Conservation (phyloP, 1,139 yeast genomes). For the Hyphopichia burtonii region DNA sequence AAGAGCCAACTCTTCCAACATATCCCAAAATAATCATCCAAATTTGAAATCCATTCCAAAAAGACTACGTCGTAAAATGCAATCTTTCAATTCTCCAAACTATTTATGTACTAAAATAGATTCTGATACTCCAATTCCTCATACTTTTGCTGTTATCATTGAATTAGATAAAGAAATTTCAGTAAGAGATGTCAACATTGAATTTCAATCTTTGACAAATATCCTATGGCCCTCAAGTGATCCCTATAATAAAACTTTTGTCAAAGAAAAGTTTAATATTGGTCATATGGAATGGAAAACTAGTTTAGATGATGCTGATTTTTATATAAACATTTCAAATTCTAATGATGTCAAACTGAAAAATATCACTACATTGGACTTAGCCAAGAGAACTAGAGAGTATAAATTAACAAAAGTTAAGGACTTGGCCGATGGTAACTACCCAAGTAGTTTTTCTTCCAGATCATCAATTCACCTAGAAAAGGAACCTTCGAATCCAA, state of each 20-base stretch:
- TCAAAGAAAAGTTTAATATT: slow-evolving; percentile 48
- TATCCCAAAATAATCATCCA: not conserved
- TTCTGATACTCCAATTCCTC: slow-evolving; percentile 43
- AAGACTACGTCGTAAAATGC: slow-evolving; percentile 14
- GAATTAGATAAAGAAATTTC: slow-evolving; percentile 37
- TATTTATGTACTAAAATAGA: slow-evolving; percentile 43
- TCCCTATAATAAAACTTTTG: slow-evolving; percentile 41
- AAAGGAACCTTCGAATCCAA: not conserved
- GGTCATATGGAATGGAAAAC: slow-evolving; percentile 52
- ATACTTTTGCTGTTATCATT: slow-evolving; percentile 44
- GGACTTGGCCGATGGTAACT: slow-evolving; percentile 15
- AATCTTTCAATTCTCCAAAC: slow-evolving; percentile 34
- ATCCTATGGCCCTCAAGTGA: slow-evolving; percentile 59
- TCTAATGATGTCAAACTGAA: slow-evolving; percentile 32
- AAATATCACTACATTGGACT: slow-evolving; percentile 30
- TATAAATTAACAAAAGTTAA: slow-evolving; percentile 27
- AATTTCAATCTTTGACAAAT: slow-evolving; percentile 32
- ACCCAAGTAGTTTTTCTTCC: not conserved
- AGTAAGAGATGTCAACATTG: slow-evolving; percentile 28
- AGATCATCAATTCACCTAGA: not conserved
- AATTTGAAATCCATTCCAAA: slow-evolving; percentile 11
- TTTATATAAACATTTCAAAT: slow-evolving; percentile 40
- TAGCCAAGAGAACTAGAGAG: slow-evolving; percentile 37
- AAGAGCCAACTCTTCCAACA: not conserved
- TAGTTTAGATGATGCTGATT: slow-evolving; percentile 43